phyloP scores from a whole-genome alignment of 768 basidiomycete genomes.

The Macrolepiota fuliginosa region DNA sequence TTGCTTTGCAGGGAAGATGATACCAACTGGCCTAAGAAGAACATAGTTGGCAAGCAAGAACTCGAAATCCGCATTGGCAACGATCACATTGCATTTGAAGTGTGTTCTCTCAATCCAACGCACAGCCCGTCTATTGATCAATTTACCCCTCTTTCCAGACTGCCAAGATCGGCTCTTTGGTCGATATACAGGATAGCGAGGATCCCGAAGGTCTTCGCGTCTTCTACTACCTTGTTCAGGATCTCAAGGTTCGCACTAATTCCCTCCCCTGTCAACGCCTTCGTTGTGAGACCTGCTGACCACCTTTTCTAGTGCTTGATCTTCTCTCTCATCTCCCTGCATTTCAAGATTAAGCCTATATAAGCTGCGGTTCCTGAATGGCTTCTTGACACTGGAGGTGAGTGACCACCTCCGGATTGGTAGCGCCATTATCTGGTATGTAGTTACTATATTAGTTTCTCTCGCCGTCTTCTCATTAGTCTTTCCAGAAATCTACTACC shows the following conservation, averaged over 20 bases:
- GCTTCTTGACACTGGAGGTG: constrained; percentile 14
- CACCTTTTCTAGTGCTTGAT: constrained; percentile 75
- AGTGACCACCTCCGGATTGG: constrained; percentile 14
- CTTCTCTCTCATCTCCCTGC: constrained; percentile 95
- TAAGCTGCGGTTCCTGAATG: constrained; percentile 30
- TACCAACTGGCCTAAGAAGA: constrained; percentile 98
- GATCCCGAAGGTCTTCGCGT: constrained; percentile 97
- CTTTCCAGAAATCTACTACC: constrained; percentile 8
- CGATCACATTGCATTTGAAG: constrained; percentile 97
- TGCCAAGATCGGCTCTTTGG: constrained; percentile 95
- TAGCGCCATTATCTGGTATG: constrained; percentile 13
- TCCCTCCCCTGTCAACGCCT: not conserved
- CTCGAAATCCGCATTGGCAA: constrained; percentile 92
- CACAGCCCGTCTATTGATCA: not conserved
- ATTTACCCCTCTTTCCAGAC: constrained; percentile 51
- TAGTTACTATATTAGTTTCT: constrained; percentile 5
- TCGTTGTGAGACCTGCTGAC: not conserved
- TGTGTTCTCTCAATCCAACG: constrained; percentile 29
- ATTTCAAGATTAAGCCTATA: constrained; percentile 99
- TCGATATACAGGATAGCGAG: constrained; percentile 95
- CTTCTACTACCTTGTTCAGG: constrained; percentile 98
- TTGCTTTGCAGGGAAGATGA: constrained; percentile 83
- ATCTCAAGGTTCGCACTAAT: constrained; percentile 70
- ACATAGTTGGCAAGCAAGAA: constrained; percentile 98
- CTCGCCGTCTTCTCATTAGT: not conserved